These are phyloP conservation scores for Cordia subcordata DNA, from an alignment of 257 asterid genomes.

Conservation along the genomic window DNA sequence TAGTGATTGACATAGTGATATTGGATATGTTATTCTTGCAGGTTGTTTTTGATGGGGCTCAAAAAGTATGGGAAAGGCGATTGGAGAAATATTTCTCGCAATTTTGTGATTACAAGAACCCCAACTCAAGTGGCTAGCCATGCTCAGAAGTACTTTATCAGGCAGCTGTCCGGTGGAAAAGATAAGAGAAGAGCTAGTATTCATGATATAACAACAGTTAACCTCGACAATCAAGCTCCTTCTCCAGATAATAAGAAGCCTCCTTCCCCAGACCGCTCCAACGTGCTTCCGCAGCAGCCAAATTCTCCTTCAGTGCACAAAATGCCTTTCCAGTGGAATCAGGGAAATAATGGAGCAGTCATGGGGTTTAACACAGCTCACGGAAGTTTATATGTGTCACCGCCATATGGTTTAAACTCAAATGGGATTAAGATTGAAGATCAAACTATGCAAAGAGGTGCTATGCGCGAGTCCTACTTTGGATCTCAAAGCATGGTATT, in stretches of 20 bases:
- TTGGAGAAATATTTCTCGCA: conserved; percentile 92
- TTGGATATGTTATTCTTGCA: conserved; percentile 16
- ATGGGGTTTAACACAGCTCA: conserved; percentile 43
- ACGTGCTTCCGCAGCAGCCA: conserved; percentile 20
- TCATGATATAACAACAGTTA: conserved; percentile 86
- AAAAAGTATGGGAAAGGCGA: conserved; percentile 96
- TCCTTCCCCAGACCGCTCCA: conserved; percentile 38
- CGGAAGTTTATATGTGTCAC: conserved; percentile 33
- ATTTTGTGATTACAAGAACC: conserved; percentile 77
- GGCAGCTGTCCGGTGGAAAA: conserved; percentile 86
- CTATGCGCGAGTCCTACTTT: conserved; percentile 36
- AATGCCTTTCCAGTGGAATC: conserved; percentile 56
- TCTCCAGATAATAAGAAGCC: conserved; percentile 48
- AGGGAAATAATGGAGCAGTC: conserved; percentile 29
- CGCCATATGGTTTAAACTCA: conserved; percentile 32
- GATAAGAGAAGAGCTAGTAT: conserved; percentile 94
- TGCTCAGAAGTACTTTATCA: conserved; percentile 90
- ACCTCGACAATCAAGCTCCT: conserved; percentile 47
- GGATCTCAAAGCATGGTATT: conserved; percentile 57
- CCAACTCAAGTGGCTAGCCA: conserved; percentile 99
- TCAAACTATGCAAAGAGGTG: conserved; percentile 47
- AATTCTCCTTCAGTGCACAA: conserved; percentile 31
- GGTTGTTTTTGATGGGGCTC: conserved; percentile 90
- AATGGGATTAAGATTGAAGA: conserved; percentile 41
- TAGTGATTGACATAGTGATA: not conserved